Evolutionary conservation across 1,284 basidiomycete genomes (phyloP), one percentile per base, ranked within the genome.

Genomic region (Ustilago tritici): DNA sequence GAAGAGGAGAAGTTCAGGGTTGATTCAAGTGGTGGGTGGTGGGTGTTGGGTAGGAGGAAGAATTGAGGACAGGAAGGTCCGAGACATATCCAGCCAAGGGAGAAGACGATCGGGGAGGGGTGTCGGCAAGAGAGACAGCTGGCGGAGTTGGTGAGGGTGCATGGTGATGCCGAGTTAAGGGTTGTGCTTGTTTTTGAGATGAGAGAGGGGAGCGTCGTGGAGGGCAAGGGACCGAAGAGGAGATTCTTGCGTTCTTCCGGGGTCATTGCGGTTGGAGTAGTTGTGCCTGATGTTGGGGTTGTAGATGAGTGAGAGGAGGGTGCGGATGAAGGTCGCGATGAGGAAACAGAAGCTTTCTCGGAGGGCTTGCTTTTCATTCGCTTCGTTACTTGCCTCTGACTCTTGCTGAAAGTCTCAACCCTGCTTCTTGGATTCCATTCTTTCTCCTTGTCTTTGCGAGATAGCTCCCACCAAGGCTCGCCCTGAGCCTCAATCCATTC

Each of bases 401-500:
- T 35, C 19, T 63, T 31, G 19, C 58, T 63, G 54, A 72, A 70
- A 0, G n/a, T 47, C 46, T 74, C 70, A 1, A 56, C 36, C 3
- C 71, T 52, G 15, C 41, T 34, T 4, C 76, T 50, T 32, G 76
- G 76, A 46, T 74, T 36, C 76, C 76, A 78, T 5, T 2, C 17
- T 17, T 23, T 10, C 2, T 40, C 7, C 3, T 4, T 11, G 19
- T 40, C 52, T 35, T 47, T 7, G 38, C 34, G 23, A 14, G 34
- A 12, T 3, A 79, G 61, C 23, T 60, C 41, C 78, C 78, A 80
- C 78, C 78, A 80, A 4, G 71, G 76, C 56, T 62, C 19, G 11
- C 78, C 71, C 32, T 80, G 78, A 8, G 68, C 58, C 12, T 61
- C 64, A 3, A 80, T 62, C 73, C 72, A 78, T 38, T 80, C 75